These are phyloP conservation scores for Irineochytrium annulatum DNA, from an alignment of 192 early-diverging fungal genomes.

Conservation along the genomic window DNA sequence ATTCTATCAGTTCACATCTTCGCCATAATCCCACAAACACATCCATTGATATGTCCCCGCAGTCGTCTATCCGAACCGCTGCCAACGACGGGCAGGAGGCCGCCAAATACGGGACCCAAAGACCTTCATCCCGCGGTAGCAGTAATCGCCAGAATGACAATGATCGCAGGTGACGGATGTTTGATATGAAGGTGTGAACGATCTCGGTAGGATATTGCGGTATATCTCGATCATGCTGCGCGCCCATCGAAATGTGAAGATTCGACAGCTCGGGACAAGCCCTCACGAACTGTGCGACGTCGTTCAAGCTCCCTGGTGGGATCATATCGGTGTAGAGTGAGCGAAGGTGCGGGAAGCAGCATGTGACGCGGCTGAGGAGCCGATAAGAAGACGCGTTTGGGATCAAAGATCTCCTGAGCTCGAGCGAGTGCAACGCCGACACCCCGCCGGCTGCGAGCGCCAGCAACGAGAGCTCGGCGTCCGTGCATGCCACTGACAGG, in stretches of 20 bases:
- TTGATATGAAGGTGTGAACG: not conserved
- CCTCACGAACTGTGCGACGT: not conserved
- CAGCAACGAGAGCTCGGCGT: not conserved
- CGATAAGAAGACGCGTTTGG: not conserved
- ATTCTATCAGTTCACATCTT: not conserved
- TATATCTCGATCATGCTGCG: no score
- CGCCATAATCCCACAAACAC: not conserved
- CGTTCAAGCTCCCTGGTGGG: not conserved
- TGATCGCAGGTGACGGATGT: not conserved
- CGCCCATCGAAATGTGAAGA: not conserved
- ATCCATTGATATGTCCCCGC: conserved; percentile 2
- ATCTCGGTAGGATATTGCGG: not conserved
- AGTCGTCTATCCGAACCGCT: conserved; percentile 1
- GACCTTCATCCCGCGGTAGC: conserved; percentile 2
- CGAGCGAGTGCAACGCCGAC: not conserved
- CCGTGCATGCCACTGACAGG: not conserved
- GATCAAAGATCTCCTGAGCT: not conserved
- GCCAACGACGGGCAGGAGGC: not conserved
- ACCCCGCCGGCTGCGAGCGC: not conserved
- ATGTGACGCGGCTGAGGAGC: not conserved
- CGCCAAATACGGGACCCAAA: not conserved
- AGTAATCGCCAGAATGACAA: not conserved
- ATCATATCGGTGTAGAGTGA: not conserved
- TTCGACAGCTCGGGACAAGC: not conserved
- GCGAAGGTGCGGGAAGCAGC: not conserved